Conservation (phyloP, 306 rosid genomes). For the Cercis canadensis region DNA sequence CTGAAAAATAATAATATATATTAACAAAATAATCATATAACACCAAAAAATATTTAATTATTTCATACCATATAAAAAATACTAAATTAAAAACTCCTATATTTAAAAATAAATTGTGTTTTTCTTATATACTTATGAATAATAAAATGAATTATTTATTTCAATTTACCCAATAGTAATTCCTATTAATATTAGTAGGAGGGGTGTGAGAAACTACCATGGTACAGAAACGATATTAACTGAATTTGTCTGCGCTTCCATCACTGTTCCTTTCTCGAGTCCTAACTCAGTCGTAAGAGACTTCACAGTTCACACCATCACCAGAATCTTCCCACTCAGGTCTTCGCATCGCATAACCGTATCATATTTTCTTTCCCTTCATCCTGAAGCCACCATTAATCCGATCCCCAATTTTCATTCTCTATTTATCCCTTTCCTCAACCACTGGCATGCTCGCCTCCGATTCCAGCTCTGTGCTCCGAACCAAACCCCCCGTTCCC, state of each 20-base stretch:
- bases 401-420: slow-evolving; percentile 17
- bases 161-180: too few relatives aligned
- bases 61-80: too few relatives aligned
- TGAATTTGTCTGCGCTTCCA: slow-evolving; percentile 11
- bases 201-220: background rate
- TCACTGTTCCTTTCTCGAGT: background rate
- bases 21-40: too few relatives aligned
- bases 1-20: too few relatives aligned
- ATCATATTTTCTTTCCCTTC: background rate
- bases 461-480: slow-evolving; percentile 40
- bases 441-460: slow-evolving; percentile 46
- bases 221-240: background rate
- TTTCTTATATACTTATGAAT: too few relatives aligned
- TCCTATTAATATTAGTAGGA: background rate
- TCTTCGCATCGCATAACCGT: too few relatives aligned
- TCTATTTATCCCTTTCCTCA: background rate
- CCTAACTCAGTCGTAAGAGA: background rate
- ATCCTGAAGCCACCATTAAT: slow-evolving; percentile 3
- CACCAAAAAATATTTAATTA: too few relatives aligned
- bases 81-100: too few relatives aligned
- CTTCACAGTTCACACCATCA: background rate
- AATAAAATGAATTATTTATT: too few relatives aligned
- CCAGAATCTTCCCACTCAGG: background rate
- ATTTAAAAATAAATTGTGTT: too few relatives aligned
- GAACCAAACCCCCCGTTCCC: slow-evolving; percentile 28